Evolutionary conservation across 495 filamentous ascomycete species (phyloP).

Genomic region (Staphylotrichum tortipilum): DNA sequence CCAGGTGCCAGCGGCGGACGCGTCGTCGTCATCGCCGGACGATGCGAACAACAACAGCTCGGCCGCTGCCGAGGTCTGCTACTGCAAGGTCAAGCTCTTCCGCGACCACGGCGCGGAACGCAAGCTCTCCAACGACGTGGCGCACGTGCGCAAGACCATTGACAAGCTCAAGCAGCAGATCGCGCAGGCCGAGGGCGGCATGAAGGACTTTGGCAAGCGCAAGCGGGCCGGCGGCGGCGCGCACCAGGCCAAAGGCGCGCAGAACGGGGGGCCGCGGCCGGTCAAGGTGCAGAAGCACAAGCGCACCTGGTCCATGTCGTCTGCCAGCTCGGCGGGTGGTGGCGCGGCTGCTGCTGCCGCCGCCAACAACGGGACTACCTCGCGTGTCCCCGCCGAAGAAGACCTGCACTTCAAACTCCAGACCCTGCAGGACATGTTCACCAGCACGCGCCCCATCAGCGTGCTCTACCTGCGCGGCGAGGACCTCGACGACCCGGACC

Average conservation of each 20-base stretch:
- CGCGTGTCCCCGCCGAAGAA: conserved; percentile 66
- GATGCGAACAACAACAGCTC: conserved; percentile 28
- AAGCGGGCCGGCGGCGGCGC: conserved; percentile 59
- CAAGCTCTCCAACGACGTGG: conserved; percentile 89
- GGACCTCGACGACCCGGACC: conserved; percentile 80
- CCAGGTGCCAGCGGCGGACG: conserved; percentile 39
- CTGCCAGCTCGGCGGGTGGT: conserved; percentile 58
- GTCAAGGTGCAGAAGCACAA: conserved; percentile 84
- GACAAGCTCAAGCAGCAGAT: conserved; percentile 92
- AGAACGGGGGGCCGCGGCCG: conserved; percentile 47
- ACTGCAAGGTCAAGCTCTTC: conserved; percentile 94
- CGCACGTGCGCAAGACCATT: conserved; percentile 86
- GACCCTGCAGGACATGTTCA: conserved; percentile 91
- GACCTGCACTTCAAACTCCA: conserved; percentile 79
- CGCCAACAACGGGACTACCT: too few relatives aligned
- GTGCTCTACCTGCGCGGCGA: conserved; percentile 75
- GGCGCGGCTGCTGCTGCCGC: too few relatives aligned
- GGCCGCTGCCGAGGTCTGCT: conserved; percentile 72
- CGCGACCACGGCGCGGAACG: conserved; percentile 93
- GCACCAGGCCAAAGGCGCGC: conserved; percentile 43
- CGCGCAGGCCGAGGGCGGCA: conserved; percentile 74
- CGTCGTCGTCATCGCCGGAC: conserved; percentile 32
- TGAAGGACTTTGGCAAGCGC: conserved; percentile 80
- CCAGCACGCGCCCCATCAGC: conserved; percentile 78
- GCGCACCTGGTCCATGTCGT: conserved; percentile 93